Evolutionary conservation across 2,329 filamentous ascomycete genomes (phyloP).

Genomic region (Xylariaceae sp.): DNA sequence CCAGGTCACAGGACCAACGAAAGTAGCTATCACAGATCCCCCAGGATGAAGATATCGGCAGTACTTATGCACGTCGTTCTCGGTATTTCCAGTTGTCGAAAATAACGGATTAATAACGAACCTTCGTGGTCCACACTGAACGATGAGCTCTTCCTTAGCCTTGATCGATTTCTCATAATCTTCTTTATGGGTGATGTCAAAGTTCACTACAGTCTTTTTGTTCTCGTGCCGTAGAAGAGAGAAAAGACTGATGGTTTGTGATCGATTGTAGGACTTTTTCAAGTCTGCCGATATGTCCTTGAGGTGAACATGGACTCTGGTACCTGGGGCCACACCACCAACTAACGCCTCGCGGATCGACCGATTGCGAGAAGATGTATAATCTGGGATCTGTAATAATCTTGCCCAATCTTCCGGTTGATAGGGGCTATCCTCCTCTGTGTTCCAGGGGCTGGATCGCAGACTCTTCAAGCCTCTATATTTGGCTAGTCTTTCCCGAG

Average conservation of each 20-base stretch:
- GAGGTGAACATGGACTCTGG: conserved; percentile 76
- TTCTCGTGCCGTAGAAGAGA: conserved; percentile 91
- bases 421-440: conserved; percentile 77
- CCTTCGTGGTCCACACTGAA: conserved; percentile 85
- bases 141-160: conserved; percentile 85
- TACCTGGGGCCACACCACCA: conserved; percentile 83
- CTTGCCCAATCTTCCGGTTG: conserved; percentile 89
- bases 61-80: conserved; percentile 97
- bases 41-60: conserved; percentile 89
- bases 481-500: conserved; percentile 76
- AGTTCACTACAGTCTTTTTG: conserved; percentile 86
- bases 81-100: conserved; percentile 82
- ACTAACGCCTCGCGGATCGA: conserved; percentile 77
- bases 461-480: conserved; percentile 93
- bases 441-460: conserved; percentile 83
- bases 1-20: conserved; percentile 89
- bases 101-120: conserved; percentile 87
- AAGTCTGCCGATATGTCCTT: conserved; percentile 44
- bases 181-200: conserved; percentile 80
- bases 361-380: conserved; percentile 75
- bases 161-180: conserved; percentile 74
- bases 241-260: conserved; percentile 68
- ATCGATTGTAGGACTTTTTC: conserved; percentile 47
- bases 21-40: conserved; percentile 81
- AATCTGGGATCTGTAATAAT: conserved; percentile 83